A percentile compares a stretch with the other conserved stretches of the same genome.
These are phyloP conservation scores for Leishmania lainsoni DNA, from an alignment of 208 protist genomes.

Conservation along the genomic window DNA sequence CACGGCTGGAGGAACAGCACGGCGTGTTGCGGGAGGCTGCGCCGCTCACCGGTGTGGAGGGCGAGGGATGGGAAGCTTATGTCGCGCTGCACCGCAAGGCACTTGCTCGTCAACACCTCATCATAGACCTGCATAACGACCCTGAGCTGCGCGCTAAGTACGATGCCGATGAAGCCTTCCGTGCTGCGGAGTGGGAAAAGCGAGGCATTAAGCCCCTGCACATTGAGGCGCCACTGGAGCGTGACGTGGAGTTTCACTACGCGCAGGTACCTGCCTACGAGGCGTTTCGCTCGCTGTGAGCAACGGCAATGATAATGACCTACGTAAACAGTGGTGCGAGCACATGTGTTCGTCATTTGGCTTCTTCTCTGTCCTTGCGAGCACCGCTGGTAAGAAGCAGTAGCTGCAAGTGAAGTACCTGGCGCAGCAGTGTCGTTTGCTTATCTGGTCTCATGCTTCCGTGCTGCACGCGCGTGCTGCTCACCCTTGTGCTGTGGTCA, in stretches of 20 bases:
- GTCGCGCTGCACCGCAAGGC: constrained; percentile 83
- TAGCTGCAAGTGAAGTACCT: not conserved
- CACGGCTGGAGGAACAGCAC: constrained; percentile 58
- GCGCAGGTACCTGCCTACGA: constrained; percentile 83
- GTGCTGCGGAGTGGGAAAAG: constrained; percentile 51
- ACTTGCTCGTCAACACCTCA: constrained; percentile 75
- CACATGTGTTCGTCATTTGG: not conserved
- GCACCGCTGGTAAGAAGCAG: not conserved
- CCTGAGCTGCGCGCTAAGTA: constrained; percentile 57
- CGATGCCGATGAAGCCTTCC: constrained; percentile 53
- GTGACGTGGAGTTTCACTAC: constrained; percentile 61
- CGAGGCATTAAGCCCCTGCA: constrained; percentile 65
- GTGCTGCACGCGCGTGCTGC: not conserved
- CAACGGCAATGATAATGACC: too few species aligned
- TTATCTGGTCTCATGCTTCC: not conserved
- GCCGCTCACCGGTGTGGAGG: constrained; percentile 81
- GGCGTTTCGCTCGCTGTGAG: constrained; percentile 63
- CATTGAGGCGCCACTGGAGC: constrained; percentile 42
- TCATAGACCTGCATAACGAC: constrained; percentile 82
- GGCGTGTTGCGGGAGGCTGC: constrained; percentile 67
- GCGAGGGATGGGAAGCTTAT: constrained; percentile 84
- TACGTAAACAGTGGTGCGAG: not conserved
- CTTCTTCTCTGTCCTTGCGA: not conserved
- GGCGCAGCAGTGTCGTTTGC: not conserved
- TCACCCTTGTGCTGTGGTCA: not conserved